Evolutionary conservation across 2,329 filamentous ascomycete species (phyloP).

Genomic region (Dothiorella sarmentorum): DNA sequence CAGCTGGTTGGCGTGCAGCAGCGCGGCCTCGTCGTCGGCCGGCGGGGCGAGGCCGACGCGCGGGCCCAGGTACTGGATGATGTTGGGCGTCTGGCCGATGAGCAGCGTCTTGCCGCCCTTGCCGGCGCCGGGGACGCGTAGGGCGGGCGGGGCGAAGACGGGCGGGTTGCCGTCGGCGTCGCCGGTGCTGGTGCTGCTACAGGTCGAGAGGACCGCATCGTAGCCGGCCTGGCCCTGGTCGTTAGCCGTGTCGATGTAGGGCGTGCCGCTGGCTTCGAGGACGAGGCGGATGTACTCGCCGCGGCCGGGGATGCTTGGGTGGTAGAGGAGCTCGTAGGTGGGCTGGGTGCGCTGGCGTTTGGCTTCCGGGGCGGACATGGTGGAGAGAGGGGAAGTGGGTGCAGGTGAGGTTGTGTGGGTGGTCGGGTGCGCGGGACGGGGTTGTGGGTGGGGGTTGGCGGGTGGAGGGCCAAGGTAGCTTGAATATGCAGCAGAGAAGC

Average conservation of each 20-base stretch:
- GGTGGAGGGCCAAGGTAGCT: neutral
- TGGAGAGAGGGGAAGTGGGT: neutral
- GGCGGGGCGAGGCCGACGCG: slow-evolving; percentile 35
- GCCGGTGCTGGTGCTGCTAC: slow-evolving; percentile 43
- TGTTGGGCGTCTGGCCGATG: slow-evolving; percentile 69
- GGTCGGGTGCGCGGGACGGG: neutral
- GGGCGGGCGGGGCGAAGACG: slow-evolving; percentile 62
- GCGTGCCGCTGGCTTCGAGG: slow-evolving; percentile 64
- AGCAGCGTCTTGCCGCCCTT: slow-evolving; percentile 54
- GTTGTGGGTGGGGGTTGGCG: neutral
- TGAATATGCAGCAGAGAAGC: neutral
- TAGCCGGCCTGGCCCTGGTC: slow-evolving; percentile 48
- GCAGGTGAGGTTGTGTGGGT: neutral
- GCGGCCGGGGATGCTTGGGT: slow-evolving; percentile 67
- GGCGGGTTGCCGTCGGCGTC: slow-evolving; percentile 60
- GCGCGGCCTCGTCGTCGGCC: slow-evolving; percentile 46
- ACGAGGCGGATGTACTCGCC: slow-evolving; percentile 70
- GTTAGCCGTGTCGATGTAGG: slow-evolving; percentile 62
- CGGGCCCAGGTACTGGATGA: slow-evolving; percentile 66
- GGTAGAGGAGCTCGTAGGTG: slow-evolving; percentile 67
- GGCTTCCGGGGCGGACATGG: slow-evolving; percentile 22
- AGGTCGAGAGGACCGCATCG: slow-evolving; percentile 49
- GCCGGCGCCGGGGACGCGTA: slow-evolving; percentile 50
- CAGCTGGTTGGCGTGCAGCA: slow-evolving; percentile 61
- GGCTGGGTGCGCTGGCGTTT: slow-evolving; percentile 33